A percentile compares a stretch with the other conserved stretches of the same genome.
Evolutionary conservation across 208 protist genomes (phyloP).

Genomic region (Polymyxa betae): DNA sequence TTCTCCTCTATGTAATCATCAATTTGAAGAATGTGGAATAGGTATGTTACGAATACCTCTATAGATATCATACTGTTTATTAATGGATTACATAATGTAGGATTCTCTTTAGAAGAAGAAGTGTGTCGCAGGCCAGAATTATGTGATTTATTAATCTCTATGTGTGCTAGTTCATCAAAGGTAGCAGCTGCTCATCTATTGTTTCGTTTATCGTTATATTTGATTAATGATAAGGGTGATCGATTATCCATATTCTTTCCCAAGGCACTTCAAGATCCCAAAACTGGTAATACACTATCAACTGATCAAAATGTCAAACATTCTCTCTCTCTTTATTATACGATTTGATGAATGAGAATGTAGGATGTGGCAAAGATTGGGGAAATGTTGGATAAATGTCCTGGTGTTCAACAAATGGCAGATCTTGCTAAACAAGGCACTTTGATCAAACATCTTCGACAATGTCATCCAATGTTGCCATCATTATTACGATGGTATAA

Average conservation of each 20-base stretch:
- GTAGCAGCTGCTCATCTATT: background rate
- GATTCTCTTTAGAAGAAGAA: background rate
- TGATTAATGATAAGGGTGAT: background rate
- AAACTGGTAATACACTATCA: background rate
- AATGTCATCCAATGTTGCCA: background rate
- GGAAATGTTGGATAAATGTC: background rate
- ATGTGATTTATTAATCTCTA: background rate
- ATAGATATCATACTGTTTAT: background rate
- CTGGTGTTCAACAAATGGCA: background rate
- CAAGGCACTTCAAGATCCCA: background rate
- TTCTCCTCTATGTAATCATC: background rate
- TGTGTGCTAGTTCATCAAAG: background rate
- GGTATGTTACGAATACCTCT: background rate
- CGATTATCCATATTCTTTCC: background rate
- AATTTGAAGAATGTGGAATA: background rate
- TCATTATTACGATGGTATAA: background rate
- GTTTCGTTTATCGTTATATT: background rate
- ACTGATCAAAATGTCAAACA: background rate
- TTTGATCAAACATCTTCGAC: background rate
- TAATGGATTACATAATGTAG: background rate
- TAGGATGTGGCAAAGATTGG: background rate
- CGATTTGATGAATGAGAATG: background rate
- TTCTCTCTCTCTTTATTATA: background rate
- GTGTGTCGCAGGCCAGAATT: background rate
- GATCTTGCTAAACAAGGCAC: background rate